Percentiles rank a stretch among this genome's conserved stretches.
These are phyloP conservation scores for Cornus florida DNA, from an alignment of 148 eudicot genomes.

Conservation along the genomic window DNA sequence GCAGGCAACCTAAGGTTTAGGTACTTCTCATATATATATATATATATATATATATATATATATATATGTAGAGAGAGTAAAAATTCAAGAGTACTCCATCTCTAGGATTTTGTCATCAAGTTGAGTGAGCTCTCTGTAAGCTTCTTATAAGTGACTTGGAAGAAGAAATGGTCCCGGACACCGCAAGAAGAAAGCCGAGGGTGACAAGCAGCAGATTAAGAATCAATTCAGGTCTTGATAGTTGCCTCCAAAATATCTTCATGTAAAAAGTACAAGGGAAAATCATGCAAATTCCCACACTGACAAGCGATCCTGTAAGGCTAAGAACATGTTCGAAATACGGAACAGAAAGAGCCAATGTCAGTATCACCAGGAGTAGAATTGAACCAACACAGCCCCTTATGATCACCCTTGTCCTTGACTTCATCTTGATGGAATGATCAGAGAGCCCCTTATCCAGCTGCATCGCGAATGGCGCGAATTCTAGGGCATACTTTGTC, in stretches of 20 bases:
- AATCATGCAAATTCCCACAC: conserved; percentile 54
- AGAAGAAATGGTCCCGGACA: conserved; percentile 55
- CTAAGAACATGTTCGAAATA: conserved; percentile 70
- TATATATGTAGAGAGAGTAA: neutral
- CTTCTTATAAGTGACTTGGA: conserved; percentile 33
- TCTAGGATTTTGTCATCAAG: neutral
- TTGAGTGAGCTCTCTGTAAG: conserved; percentile 25
- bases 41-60: too few relatives aligned
- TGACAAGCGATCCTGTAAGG: conserved; percentile 78
- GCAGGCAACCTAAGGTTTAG: neutral
- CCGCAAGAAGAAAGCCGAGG: conserved; percentile 43
- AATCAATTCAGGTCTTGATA: conserved; percentile 34
- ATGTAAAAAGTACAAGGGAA: conserved; percentile 63
- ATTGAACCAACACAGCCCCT: conserved; percentile 59
- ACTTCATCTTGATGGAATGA: conserved; percentile 35
- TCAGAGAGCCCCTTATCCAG: conserved; percentile 52
- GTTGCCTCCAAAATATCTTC: conserved; percentile 46
- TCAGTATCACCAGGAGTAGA: conserved; percentile 47
- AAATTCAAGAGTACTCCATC: neutral
- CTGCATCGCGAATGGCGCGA: conserved; percentile 65
- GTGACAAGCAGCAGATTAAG: conserved; percentile 37
- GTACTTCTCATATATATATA: neutral
- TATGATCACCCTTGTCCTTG: conserved; percentile 45
- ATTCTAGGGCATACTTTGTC: conserved; percentile 79
- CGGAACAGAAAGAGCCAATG: conserved; percentile 66